Percentiles rank a stretch among this genome's conserved stretches.
phyloP scores from a whole-genome alignment of 306 rosid genomes.

The Abrus precatorius region DNA sequence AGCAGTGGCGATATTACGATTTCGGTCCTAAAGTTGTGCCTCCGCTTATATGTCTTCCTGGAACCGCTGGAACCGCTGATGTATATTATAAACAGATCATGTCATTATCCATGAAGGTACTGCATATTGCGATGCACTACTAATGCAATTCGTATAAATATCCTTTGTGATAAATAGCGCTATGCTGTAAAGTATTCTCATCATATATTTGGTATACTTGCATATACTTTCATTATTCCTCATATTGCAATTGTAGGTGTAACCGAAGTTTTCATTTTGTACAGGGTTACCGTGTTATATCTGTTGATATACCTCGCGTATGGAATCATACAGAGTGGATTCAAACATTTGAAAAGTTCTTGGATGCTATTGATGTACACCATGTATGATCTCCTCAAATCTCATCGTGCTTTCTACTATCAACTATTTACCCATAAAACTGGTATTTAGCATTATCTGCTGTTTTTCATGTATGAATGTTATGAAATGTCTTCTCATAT shows the following conservation, averaged over 20 bases:
- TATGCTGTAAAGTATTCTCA: slow-evolving; percentile 2
- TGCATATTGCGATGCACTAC: not conserved
- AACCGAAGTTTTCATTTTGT: slow-evolving; percentile 37
- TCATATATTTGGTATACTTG: not conserved
- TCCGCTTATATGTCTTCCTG: slow-evolving; percentile 98
- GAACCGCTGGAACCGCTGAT: slow-evolving; percentile 96
- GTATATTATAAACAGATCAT: slow-evolving; percentile 97
- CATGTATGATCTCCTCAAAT: slow-evolving; percentile 68
- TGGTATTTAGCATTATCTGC: slow-evolving; percentile 40
- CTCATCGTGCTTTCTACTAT: slow-evolving; percentile 24
- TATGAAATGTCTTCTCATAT: slow-evolving; percentile 22
- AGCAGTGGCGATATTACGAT: slow-evolving; percentile 97
- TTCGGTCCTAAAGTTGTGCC: slow-evolving; percentile 95
- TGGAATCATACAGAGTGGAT: slow-evolving; percentile 97
- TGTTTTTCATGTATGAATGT: slow-evolving; percentile 25
- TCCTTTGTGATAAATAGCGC: not conserved
- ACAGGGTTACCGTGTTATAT: slow-evolving; percentile 96
- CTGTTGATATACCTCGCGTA: slow-evolving; percentile 95
- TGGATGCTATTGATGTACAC: slow-evolving; percentile 99
- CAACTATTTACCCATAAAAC: slow-evolving; percentile 30
- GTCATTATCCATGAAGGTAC: slow-evolving; percentile 92
- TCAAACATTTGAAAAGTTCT: slow-evolving; percentile 95
- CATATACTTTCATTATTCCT: slow-evolving; percentile 21
- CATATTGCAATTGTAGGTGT: slow-evolving; percentile 22
- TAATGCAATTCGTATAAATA: not conserved